Evolutionary conservation across 768 basidiomycete genomes (phyloP).

Genomic region (Terana coerulea): DNA sequence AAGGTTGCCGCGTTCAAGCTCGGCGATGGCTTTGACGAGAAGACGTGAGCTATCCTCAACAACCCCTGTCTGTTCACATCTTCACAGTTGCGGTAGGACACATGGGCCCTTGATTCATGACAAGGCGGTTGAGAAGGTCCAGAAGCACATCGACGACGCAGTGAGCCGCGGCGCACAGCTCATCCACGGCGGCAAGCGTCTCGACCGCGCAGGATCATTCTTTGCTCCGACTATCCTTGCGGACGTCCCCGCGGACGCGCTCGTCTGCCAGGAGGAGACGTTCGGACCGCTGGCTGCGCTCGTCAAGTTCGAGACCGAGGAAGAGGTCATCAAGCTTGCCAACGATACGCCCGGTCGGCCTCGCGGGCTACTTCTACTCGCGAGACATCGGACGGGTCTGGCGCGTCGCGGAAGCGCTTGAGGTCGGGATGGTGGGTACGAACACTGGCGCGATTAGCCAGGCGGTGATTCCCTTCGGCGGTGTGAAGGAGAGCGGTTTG

Average conservation of each 20-base stretch:
- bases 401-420: conserved; percentile 91
- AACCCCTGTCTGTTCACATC: not conserved
- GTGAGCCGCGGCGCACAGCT: conserved; percentile 81
- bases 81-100: conserved; percentile 47
- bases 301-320: conserved; percentile 89
- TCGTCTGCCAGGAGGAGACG: conserved; percentile 81
- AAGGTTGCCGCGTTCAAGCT: conserved; percentile 81
- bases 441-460: conserved; percentile 81
- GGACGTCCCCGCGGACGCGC: conserved; percentile 70
- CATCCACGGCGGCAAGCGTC: conserved; percentile 80
- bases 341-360: conserved; percentile 79
- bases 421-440: conserved; percentile 90
- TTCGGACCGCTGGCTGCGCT: conserved; percentile 92
- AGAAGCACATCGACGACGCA: conserved; percentile 85
- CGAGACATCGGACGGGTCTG: conserved; percentile 85
- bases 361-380: conserved; percentile 94
- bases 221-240: conserved; percentile 86
- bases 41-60: conserved; percentile 48
- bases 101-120: conserved; percentile 94
- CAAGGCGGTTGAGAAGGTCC: conserved; percentile 82
- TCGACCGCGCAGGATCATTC: conserved; percentile 59
- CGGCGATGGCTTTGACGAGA: conserved; percentile 80
- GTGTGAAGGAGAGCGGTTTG: conserved; percentile 85
- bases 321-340: conserved; percentile 83
- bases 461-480: conserved; percentile 84